Evolutionary conservation across 345 rosid genomes (phyloP).

Genomic region (Corymbia maculata): DNA sequence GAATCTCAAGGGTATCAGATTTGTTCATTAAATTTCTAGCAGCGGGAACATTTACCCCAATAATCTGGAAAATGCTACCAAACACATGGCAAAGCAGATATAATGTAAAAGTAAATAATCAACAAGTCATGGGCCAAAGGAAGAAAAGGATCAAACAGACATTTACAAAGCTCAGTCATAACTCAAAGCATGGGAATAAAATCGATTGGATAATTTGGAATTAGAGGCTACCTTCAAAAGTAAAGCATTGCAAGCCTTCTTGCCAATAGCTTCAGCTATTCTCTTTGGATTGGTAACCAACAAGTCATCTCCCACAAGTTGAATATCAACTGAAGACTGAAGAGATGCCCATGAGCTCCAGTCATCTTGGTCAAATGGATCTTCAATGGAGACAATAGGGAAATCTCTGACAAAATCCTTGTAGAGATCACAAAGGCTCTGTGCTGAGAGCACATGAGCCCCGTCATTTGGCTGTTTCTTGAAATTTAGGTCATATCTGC

Average conservation of each 20-base stretch:
- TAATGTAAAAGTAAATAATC: not conserved
- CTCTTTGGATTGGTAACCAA: conserved; percentile 94
- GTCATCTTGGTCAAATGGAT: conserved; percentile 98
- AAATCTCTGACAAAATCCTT: conserved; percentile 79
- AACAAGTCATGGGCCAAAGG: not conserved
- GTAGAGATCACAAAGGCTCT: conserved; percentile 73
- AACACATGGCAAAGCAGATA: not conserved
- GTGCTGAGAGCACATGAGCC: conserved; percentile 69
- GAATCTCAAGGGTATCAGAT: not conserved
- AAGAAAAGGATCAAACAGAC: not conserved
- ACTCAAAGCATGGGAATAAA: not conserved
- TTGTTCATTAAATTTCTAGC: not conserved
- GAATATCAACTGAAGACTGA: conserved; percentile 84
- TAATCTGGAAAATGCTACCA: not conserved
- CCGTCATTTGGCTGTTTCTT: conserved; percentile 96
- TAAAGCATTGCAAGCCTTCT: conserved; percentile 83
- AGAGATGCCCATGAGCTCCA: conserved; percentile 93
- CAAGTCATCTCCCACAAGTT: conserved; percentile 91
- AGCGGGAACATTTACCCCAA: not conserved
- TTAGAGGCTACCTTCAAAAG: conserved; percentile 59
- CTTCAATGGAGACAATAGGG: conserved; percentile 90
- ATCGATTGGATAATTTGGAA: not conserved
- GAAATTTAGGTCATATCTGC: conserved; percentile 84
- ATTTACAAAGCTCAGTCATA: not conserved
- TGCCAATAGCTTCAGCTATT: conserved; percentile 89